Percentiles rank a stretch among this genome's conserved stretches.
Conservation (phyloP, 495 filamentous ascomycete genomes). For the Talaromyces liani region DNA sequence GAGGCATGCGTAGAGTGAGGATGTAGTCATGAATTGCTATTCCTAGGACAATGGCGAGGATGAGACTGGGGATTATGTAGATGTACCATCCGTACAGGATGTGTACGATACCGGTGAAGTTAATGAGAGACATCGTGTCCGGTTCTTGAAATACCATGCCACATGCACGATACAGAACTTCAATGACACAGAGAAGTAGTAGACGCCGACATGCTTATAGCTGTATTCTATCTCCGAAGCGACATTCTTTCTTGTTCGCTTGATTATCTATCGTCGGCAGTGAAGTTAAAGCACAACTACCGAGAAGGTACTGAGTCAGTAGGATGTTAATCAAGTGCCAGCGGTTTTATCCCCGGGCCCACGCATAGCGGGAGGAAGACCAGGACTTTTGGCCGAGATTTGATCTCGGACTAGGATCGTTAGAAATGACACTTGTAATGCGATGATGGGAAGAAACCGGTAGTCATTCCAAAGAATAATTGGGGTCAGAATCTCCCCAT, state of each 20-base stretch:
- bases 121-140: background rate
- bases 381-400: background rate
- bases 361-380: background rate
- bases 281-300: background rate
- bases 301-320: background rate
- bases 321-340: background rate
- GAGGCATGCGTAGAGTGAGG: slow-evolving; percentile 27
- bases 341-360: background rate
- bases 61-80: background rate
- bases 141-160: background rate
- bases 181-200: background rate
- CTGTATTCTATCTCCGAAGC: background rate
- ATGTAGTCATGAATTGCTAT: background rate
- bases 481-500: background rate
- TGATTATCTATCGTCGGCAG: background rate
- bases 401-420: background rate
- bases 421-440: background rate
- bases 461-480: background rate
- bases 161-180: background rate
- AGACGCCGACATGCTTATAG: background rate
- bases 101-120: background rate
- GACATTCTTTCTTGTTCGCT: background rate
- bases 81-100: background rate
- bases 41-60: background rate
- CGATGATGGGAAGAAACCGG: background rate